Base-by-base conservation (phyloP, 163 green algal species). In the Chlorella variabilis region DNA sequence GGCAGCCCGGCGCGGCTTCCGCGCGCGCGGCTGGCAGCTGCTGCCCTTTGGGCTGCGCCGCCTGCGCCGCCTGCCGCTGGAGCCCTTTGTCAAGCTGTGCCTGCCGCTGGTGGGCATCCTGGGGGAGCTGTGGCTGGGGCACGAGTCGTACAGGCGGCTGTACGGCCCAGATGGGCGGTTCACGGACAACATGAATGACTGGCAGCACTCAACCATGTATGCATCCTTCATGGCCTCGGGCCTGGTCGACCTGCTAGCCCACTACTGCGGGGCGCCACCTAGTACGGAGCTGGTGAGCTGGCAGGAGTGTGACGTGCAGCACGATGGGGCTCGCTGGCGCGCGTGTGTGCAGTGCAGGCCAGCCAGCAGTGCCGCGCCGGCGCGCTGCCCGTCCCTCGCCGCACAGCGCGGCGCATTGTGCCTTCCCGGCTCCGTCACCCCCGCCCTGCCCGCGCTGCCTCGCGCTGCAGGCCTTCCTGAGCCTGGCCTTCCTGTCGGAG, bases 121-220 rank as follows among this genome's bases (percentile, higher is more conserved):
- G 39, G 86, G 85, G 17, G 90, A 94, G 87, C 86, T 94, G 23
- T 93, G 89, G 87, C 79, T 90, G 27, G 88, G 87, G 5, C 90
- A 94, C 67, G 81, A 85, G 21, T 86, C 83, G 21, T 93, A 84
- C 74, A 86, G 83, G 78, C 75, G 58, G 5, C 74, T 94, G 39
- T 89, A 90, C 67, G 84, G 54, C 27, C 1, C 38, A 1, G 77
- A 91, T 51, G 90, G 90, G 27, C 85, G 84, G 54, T 93, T 94
- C 71, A 61, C 83, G 18, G 84, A 87, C 42, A 86, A 93, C 71
- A 65, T 94, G 20, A 90, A 93, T 59, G 88, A 94, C 58, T 94
- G 89, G 89, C 88, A 81, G 75, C 75, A 71, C 85, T 91, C 80
- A 86, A 92, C 71, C 33, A 94, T 94, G 90, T 94, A 93, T 63